Evolutionary conservation across 208 protist genomes (phyloP).

Genomic region (Entamoeba moshkovskii): DNA sequence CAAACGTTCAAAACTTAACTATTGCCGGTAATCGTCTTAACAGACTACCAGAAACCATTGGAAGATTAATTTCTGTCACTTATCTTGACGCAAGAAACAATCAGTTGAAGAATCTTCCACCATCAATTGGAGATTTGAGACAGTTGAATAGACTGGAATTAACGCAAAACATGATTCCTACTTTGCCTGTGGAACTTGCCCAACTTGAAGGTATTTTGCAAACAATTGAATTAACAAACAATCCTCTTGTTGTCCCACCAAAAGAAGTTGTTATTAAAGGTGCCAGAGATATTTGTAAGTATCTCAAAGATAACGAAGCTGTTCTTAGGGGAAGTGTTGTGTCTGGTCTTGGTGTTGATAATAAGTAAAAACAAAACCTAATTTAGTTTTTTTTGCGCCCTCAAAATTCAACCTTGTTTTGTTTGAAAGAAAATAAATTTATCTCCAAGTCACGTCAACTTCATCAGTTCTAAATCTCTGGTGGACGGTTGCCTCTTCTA

Average conservation of each 20-base stretch:
- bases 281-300: neutral
- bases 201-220: neutral
- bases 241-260: neutral
- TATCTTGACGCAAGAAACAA: neutral
- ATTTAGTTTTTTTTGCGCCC: too few relatives aligned
- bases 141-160: neutral
- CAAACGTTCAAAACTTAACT: neutral
- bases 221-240: neutral
- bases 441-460: slow-evolving; percentile 71
- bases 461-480: slow-evolving; percentile 75
- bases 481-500: slow-evolving; percentile 44
- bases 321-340: neutral
- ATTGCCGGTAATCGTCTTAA: neutral
- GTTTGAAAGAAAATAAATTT: neutral
- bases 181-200: neutral
- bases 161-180: neutral
- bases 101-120: neutral
- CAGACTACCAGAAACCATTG: neutral
- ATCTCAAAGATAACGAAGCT: neutral
- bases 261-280: neutral
- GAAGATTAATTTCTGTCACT: neutral
- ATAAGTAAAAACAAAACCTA: too few relatives aligned
- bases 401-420: too few relatives aligned
- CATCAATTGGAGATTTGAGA: neutral
- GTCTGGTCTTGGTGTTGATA: neutral